Evolutionary conservation across 345 rosid genomes (phyloP).

Genomic region (Eutrema yunnanense): DNA sequence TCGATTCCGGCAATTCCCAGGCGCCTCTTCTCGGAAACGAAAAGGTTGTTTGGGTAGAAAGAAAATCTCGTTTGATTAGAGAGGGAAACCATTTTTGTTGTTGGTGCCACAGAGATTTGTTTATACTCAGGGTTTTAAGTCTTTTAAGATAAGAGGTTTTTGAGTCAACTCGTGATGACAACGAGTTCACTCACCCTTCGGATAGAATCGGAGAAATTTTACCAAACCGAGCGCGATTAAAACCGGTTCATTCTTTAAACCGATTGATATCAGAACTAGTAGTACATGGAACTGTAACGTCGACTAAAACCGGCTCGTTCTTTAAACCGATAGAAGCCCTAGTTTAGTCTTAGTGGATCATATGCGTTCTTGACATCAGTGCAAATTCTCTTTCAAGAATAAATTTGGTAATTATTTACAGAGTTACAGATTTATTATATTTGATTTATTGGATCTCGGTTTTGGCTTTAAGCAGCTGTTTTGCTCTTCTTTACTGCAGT

Average conservation of each 20-base stretch:
- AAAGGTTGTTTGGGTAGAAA: constrained; percentile 22
- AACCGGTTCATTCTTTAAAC: constrained; percentile 9
- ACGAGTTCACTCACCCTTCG: constrained; percentile 15
- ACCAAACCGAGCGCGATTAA: not conserved
- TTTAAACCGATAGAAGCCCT: not conserved
- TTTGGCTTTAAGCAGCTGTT: not conserved
- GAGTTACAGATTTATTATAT: not conserved
- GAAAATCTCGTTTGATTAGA: constrained; percentile 21
- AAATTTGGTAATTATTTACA: not conserved
- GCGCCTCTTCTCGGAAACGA: not conserved
- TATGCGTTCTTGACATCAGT: not conserved
- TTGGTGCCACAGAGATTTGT: constrained; percentile 9
- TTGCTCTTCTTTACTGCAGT: constrained; percentile 22
- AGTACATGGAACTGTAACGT: too few relatives aligned
- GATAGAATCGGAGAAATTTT: not conserved
- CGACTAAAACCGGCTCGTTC: constrained; percentile 1
- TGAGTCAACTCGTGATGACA: constrained; percentile 17
- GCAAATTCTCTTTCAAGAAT: not conserved
- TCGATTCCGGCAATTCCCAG: constrained; percentile 13
- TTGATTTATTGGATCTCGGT: not conserved
- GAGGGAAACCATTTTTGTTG: constrained; percentile 22
- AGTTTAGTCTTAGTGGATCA: too few relatives aligned
- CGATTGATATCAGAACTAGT: not conserved
- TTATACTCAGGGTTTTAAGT: constrained; percentile 13
- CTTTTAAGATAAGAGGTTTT: constrained; percentile 26